Evolutionary conservation across 345 rosid species (phyloP).

Genomic region (Capsella bursapastoris): DNA sequence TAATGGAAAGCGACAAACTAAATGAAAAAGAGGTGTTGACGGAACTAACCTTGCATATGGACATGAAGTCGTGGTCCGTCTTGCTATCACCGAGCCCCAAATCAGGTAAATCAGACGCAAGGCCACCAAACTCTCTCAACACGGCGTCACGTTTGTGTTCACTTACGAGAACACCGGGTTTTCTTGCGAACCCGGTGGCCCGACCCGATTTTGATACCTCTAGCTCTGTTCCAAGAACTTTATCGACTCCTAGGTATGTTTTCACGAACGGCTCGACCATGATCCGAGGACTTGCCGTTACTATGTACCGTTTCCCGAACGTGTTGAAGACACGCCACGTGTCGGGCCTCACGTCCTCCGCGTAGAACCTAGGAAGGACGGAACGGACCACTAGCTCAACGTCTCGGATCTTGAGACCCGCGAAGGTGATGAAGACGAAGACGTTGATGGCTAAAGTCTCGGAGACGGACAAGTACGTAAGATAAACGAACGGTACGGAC

Average conservation of each 20-base stretch:
- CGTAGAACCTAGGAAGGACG: slow-evolving; percentile 79
- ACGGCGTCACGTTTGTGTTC: slow-evolving; percentile 68
- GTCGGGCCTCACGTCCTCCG: slow-evolving; percentile 88
- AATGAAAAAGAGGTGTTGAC: not conserved
- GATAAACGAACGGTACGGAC: slow-evolving; percentile 76
- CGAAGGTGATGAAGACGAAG: slow-evolving; percentile 68
- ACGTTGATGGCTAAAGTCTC: slow-evolving; percentile 70
- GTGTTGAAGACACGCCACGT: slow-evolving; percentile 81
- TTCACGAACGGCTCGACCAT: slow-evolving; percentile 90
- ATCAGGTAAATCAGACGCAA: slow-evolving; percentile 59
- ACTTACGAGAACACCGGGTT: slow-evolving; percentile 73
- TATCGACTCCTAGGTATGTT: slow-evolving; percentile 70
- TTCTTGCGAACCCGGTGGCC: slow-evolving; percentile 76
- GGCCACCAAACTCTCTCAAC: slow-evolving; percentile 60
- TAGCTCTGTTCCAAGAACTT: slow-evolving; percentile 84
- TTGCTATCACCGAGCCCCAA: slow-evolving; percentile 81
- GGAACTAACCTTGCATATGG: slow-evolving; percentile 79
- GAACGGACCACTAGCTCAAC: slow-evolving; percentile 82
- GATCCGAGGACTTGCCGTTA: slow-evolving; percentile 81
- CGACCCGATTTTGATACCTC: slow-evolving; percentile 71
- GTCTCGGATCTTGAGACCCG: slow-evolving; percentile 69
- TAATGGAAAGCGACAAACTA: slow-evolving; percentile 9
- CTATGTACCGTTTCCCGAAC: slow-evolving; percentile 70
- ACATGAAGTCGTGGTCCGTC: slow-evolving; percentile 82
- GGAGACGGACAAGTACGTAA: slow-evolving; percentile 62